phyloP scores from a whole-genome alignment of 2,329 filamentous ascomycete genomes.

The Beauveria sp. region DNA sequence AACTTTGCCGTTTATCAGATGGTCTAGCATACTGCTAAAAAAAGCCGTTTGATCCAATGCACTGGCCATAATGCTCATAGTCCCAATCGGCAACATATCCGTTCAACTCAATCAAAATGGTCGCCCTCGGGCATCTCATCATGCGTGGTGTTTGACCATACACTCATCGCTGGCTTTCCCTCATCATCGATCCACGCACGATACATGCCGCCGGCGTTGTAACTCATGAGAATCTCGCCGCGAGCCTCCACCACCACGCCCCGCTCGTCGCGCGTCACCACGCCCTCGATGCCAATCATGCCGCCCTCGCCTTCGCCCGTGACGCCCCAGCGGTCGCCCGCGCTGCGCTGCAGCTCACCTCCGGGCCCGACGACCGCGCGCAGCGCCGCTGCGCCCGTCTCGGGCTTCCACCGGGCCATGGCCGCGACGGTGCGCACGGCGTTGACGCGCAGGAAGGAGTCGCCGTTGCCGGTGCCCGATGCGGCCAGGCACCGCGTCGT shows the following conservation, averaged over 20 bases:
- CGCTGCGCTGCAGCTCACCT: slow-evolving; percentile 68
- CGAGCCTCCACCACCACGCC: slow-evolving; percentile 33
- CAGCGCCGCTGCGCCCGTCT: slow-evolving; percentile 50
- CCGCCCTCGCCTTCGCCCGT: slow-evolving; percentile 78
- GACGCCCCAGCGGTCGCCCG: slow-evolving; percentile 62
- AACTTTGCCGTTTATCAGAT: no score
- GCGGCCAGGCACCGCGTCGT: slow-evolving; percentile 47
- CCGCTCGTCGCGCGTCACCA: slow-evolving; percentile 36
- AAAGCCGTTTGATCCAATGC: neutral
- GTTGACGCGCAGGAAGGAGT: slow-evolving; percentile 69
- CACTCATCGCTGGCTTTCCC: slow-evolving; percentile 47
- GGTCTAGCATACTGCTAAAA: no score
- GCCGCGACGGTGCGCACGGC: slow-evolving; percentile 67
- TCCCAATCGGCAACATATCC: no score
- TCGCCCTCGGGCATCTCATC: slow-evolving; percentile 15
- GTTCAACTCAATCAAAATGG: neutral
- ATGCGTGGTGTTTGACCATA: slow-evolving; percentile 25
- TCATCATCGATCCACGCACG: slow-evolving; percentile 65
- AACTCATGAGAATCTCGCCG: slow-evolving; percentile 61
- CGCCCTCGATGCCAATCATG: slow-evolving; percentile 71
- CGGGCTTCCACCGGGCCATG: slow-evolving; percentile 56
- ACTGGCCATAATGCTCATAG: neutral
- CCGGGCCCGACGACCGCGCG: slow-evolving; percentile 58
- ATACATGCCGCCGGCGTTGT: slow-evolving; percentile 85
- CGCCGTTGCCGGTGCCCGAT: slow-evolving; percentile 81